Percentiles rank a stretch among this genome's conserved stretches.
These are phyloP conservation scores for Pharnaceum exiguum DNA, from an alignment of 148 eudicot species.

Conservation along the genomic window DNA sequence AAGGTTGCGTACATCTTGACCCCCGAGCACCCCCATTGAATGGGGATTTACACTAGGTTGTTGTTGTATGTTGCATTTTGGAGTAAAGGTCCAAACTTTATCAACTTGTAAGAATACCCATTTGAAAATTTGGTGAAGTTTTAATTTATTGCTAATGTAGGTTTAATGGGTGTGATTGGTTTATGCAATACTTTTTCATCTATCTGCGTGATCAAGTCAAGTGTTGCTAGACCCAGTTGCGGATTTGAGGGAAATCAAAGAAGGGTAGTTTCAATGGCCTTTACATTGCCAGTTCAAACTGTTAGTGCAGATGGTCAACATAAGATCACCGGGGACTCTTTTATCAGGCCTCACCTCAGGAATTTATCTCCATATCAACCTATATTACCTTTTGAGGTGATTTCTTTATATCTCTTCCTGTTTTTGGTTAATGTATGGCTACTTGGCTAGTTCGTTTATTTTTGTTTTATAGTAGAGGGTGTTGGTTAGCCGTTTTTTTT, in stretches of 20 bases:
- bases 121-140: no score
- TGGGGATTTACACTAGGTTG: no score
- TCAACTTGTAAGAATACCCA: no score
- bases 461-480: background rate
- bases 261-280: slow-evolving; percentile 57
- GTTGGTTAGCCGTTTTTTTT: no score
- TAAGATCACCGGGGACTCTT: slow-evolving; percentile 55
- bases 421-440: background rate
- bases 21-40: no score
- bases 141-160: slow-evolving; percentile 10
- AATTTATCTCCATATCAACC: slow-evolving; percentile 82
- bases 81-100: no score
- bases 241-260: slow-evolving; percentile 26
- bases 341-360: slow-evolving; percentile 75
- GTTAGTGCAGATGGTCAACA: slow-evolving; percentile 24
- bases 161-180: slow-evolving; percentile 52
- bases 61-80: no score
- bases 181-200: slow-evolving; percentile 45
- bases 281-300: slow-evolving; percentile 38
- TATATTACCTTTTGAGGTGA: slow-evolving; percentile 74
- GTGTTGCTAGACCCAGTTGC: slow-evolving; percentile 15
- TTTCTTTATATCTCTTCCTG: background rate
- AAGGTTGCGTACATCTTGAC: no score
- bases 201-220: slow-evolving; percentile 33
- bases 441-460: background rate